Percentiles rank a stretch among this genome's conserved stretches.
Conservation (phyloP, 1,284 basidiomycete species). For the Somion occarium region DNA sequence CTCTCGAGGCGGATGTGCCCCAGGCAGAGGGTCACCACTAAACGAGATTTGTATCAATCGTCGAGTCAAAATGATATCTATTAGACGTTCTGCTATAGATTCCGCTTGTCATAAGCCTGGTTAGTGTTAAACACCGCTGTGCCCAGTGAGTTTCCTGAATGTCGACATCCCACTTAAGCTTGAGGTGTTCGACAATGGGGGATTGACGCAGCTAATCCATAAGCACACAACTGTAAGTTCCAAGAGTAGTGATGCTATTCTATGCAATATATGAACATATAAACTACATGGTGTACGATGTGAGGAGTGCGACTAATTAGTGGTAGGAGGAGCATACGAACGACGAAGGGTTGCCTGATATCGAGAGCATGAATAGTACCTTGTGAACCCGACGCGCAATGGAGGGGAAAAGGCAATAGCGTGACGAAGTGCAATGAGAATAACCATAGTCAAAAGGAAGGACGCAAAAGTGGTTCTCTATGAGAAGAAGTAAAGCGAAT, state of each 20-base stretch:
- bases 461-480: conserved; percentile 27
- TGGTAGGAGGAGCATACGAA: not conserved
- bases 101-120: no score
- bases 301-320: not conserved
- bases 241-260: conserved; percentile 1
- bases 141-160: no score
- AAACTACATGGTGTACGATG: not conserved
- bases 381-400: not conserved
- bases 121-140: no score
- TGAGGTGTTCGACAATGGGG: no score
- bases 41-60: not conserved
- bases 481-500: conserved; percentile 90
- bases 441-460: not conserved
- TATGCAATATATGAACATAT: not conserved
- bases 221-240: no score
- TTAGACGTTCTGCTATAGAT: not conserved
- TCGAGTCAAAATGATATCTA: not conserved
- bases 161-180: no score
- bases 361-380: not conserved
- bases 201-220: no score
- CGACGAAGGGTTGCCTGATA: not conserved
- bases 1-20: conserved; percentile 56
- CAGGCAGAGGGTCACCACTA: conserved; percentile 52
- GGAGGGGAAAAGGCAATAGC: not conserved
- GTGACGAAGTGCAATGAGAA: not conserved